Evolutionary conservation across 2,329 filamentous ascomycete species (phyloP).

Genomic region (Ascochyta viciae-villosae): DNA sequence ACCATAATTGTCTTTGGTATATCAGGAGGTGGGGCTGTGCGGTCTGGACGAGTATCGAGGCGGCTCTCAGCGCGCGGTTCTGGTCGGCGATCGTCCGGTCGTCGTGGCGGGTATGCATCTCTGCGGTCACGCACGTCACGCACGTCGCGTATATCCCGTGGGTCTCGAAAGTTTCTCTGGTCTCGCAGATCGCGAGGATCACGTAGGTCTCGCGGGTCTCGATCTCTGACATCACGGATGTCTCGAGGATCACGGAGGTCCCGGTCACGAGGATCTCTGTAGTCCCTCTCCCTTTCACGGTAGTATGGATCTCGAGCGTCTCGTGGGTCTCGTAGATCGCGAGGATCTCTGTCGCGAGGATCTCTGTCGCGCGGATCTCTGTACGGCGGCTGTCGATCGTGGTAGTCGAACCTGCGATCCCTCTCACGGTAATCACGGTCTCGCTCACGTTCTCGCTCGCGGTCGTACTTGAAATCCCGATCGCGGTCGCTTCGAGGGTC

Average conservation of each 20-base stretch:
- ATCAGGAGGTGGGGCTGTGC: constrained; percentile 48
- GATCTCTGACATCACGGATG: constrained; percentile 28
- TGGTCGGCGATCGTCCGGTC: constrained; percentile 34
- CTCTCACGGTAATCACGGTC: constrained; percentile 52
- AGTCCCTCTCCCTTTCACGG: constrained; percentile 29
- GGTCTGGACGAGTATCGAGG: constrained; percentile 48
- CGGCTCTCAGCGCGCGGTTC: constrained; percentile 35
- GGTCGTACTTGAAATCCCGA: constrained; percentile 31
- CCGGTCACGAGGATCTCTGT: constrained; percentile 29
- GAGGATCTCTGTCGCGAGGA: constrained; percentile 30
- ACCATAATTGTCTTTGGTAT: constrained; percentile 63
- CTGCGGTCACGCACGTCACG: constrained; percentile 40
- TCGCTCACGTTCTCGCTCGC: constrained; percentile 50
- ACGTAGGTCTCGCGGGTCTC: constrained; percentile 26
- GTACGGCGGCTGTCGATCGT: constrained; percentile 37
- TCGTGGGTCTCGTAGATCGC: constrained; percentile 20
- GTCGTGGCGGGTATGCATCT: constrained; percentile 37
- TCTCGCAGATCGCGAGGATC: constrained; percentile 27
- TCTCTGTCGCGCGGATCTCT: constrained; percentile 40
- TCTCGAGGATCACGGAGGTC: constrained; percentile 26
- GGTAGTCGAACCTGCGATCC: constrained; percentile 43
- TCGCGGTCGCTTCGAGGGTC: constrained; percentile 37
- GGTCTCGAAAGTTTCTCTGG: constrained; percentile 22
- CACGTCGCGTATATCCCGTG: constrained; percentile 28
- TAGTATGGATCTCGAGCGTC: constrained; percentile 25